Base-by-base conservation (phyloP, 2,329 filamentous ascomycete genomes). In the Didymella glomerata region DNA sequence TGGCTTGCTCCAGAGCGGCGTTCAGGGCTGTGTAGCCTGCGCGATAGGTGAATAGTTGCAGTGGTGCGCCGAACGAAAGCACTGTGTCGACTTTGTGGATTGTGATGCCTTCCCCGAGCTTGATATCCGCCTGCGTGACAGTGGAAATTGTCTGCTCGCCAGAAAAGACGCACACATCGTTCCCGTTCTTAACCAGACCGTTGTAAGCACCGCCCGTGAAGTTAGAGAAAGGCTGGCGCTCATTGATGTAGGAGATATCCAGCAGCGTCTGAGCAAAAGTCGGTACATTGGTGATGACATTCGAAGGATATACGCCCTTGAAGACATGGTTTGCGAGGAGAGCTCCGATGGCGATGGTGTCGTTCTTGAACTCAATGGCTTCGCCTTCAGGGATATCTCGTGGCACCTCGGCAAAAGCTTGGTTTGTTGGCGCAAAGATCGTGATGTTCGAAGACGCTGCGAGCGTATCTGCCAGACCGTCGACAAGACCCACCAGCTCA, bases 171-270 rank as follows among this genome's bases (percentile, higher is more conserved):
- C 77, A 78, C 2, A 84, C 80, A 20, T 78, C 77, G 13, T 76
- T 72, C 52, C 81, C 77, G 2, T 75, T 62, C 18, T 72, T 67
- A 24, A 77, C 65, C 3, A 79, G 77, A 57, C 83, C 78, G 16
- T 88, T 81, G 25, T 84, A 80, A 66, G 88, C 86, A 2, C 85
- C 85, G 9, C 81, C 83, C 1, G 84, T 85, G 10, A 88, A 81
- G 59, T 86, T 86, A 62, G 82, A 78, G 66, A 83, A 88, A 0
- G 78, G 76, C 65, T 79, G 77, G 8, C 65, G 50, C 10, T 51
- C 32, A 34, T 62, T 62, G 38, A 68, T 60, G 44, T 80, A 78
- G 13, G 79, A 64, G 58, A 84, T 79, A n/a, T 77, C 81, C 44
- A 88, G 76, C 13, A 83, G 69, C 1, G 81, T 83, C 28, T 79